A percentile compares a stretch with the other conserved stretches of the same genome.
phyloP scores from a whole-genome alignment of 176 grass and related monocot species.

The Cenchrus americanus region DNA sequence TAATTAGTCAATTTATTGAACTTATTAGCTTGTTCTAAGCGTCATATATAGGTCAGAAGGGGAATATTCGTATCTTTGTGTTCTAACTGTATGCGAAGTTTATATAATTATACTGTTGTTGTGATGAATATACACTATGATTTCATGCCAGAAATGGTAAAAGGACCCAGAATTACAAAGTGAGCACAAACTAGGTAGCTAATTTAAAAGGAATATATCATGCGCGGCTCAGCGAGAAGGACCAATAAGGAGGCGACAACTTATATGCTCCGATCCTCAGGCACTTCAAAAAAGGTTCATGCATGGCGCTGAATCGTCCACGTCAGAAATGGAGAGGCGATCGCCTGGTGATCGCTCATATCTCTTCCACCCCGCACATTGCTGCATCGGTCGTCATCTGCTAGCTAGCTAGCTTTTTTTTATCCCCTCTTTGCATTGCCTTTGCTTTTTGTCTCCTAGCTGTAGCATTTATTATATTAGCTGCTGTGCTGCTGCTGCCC shows the following conservation, averaged over 20 bases:
- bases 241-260: not conserved
- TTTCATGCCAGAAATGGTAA: not conserved
- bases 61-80: no score
- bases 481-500: not conserved
- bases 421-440: not conserved
- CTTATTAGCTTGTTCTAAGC: no score
- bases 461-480: not conserved
- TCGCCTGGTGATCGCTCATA: not conserved
- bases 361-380: constrained; percentile 11
- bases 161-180: not conserved
- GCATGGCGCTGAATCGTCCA: not conserved
- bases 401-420: no score
- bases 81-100: no score
- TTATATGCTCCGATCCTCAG: not conserved
- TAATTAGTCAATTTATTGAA: no score
- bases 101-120: not conserved
- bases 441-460: not conserved
- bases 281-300: not conserved
- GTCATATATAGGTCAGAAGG: no score
- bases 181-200: not conserved
- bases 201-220: not conserved
- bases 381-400: not conserved
- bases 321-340: not conserved
- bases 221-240: not conserved
- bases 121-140: not conserved